Conservation (phyloP, 108 stramenopile species). For the Cyclotella baltica region DNA sequence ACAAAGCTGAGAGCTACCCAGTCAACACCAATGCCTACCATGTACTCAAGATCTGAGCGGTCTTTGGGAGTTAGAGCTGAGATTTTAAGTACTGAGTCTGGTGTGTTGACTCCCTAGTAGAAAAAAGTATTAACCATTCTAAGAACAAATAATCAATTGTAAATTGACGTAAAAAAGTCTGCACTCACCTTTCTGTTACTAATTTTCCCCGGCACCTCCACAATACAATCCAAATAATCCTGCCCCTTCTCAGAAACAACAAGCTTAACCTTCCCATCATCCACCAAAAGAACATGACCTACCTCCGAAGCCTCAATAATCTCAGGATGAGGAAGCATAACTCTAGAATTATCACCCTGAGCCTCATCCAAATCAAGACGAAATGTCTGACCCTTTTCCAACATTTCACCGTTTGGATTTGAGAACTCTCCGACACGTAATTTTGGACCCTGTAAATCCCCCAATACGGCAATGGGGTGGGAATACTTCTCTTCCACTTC, state of each 20-base stretch:
- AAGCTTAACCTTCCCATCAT: constrained; percentile 91
- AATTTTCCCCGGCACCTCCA: constrained; percentile 84
- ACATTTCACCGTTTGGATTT: constrained; percentile 61
- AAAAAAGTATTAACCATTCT: constrained; percentile 4
- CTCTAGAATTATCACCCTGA: constrained; percentile 67
- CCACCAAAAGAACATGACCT: constrained; percentile 77
- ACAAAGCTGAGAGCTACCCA: constrained; percentile 87
- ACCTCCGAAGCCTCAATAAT: constrained; percentile 70
- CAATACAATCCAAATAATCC: constrained; percentile 74
- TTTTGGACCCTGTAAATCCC: constrained; percentile 75
- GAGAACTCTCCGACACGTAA: constrained; percentile 73
- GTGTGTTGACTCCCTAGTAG: constrained; percentile 83
- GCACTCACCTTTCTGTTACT: constrained; percentile 71
- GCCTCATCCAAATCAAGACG: constrained; percentile 80
- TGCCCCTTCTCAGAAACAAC: constrained; percentile 69
- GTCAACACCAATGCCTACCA: constrained; percentile 73
- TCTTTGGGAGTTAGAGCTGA: constrained; percentile 89
- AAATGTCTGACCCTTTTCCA: constrained; percentile 74
- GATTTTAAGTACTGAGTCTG: constrained; percentile 80
- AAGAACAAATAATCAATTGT: not conserved
- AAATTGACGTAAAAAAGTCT: not conserved
- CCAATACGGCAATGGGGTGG: constrained; percentile 64
- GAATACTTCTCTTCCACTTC: constrained; percentile 67
- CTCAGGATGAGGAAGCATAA: constrained; percentile 87
- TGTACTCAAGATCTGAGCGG: constrained; percentile 83